These are phyloP conservation scores for Protea cynaroides DNA, from an alignment of 164 flowering plant species.

Conservation along the genomic window DNA sequence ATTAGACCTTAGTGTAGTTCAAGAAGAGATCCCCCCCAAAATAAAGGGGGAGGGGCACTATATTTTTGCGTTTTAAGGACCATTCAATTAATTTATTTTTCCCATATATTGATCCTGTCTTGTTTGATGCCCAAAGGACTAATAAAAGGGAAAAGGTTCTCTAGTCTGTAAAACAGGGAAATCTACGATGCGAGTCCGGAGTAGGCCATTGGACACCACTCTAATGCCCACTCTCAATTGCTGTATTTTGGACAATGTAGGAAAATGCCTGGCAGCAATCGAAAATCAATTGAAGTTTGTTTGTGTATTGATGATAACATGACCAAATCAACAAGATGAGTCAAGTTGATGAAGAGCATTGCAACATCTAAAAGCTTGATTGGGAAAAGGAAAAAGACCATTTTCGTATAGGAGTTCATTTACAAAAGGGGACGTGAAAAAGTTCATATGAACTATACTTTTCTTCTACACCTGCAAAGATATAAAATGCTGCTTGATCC, in stretches of 20 bases:
- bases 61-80: neutral
- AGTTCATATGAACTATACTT: neutral
- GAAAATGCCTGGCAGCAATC: too few relatives aligned
- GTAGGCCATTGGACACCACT: too few relatives aligned
- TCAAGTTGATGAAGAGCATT: neutral
- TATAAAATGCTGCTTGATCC: neutral
- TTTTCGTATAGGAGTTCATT: neutral
- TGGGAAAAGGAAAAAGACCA: neutral
- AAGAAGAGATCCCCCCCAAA: too few relatives aligned
- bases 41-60: too few relatives aligned
- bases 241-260: too few relatives aligned
- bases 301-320: too few relatives aligned
- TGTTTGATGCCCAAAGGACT: neutral
- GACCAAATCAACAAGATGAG: neutral
- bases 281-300: too few relatives aligned
- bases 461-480: neutral
- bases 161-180: too few relatives aligned
- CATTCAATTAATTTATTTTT: neutral
- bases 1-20: slow-evolving; percentile 2
- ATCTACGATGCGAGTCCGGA: too few relatives aligned
- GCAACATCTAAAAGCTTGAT: too few relatives aligned
- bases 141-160: neutral
- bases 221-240: too few relatives aligned
- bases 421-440: neutral
- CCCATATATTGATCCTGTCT: neutral